Conservation (phyloP, 148 eudicot species). For the Rhododendron vialii region DNA sequence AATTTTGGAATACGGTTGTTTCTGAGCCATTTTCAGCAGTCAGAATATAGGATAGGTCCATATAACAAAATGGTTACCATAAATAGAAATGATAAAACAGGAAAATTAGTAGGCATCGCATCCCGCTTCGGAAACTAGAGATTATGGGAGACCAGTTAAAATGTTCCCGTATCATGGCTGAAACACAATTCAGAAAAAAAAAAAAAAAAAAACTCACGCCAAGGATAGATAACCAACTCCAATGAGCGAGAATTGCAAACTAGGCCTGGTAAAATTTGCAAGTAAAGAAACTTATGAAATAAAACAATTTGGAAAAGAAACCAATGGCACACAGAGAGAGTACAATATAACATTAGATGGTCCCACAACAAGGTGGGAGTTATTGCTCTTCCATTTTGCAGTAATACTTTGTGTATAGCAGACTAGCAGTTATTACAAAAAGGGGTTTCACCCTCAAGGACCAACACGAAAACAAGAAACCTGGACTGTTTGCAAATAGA, state of each 20-base stretch:
- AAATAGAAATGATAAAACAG: not conserved
- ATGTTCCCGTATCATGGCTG: not conserved
- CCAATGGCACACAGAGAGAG: not conserved
- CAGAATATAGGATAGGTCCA: not conserved
- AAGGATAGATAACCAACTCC: not conserved
- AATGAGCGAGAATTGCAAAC: not conserved
- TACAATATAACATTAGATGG: not conserved
- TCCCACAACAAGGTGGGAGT: not conserved
- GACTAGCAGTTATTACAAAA: not conserved
- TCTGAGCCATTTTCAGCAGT: not conserved
- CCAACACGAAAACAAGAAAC: not conserved
- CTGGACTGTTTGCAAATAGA: not conserved
- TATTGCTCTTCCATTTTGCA: not conserved
- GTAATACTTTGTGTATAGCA: not conserved
- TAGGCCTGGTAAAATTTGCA: not conserved
- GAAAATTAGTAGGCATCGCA: not conserved
- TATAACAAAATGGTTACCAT: not conserved
- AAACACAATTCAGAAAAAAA: not conserved
- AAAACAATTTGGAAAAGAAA: not conserved
- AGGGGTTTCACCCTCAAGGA: not conserved
- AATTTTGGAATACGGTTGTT: not conserved
- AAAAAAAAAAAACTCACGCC: not conserved
- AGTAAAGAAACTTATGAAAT: not conserved
- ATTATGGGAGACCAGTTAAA: not conserved
- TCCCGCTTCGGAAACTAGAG: not conserved